Evolutionary conservation across 2,329 filamentous ascomycete species (phyloP), one percentile per base, ranked within the genome.

Genomic region (Hymenoscyphus fraxineus): DNA sequence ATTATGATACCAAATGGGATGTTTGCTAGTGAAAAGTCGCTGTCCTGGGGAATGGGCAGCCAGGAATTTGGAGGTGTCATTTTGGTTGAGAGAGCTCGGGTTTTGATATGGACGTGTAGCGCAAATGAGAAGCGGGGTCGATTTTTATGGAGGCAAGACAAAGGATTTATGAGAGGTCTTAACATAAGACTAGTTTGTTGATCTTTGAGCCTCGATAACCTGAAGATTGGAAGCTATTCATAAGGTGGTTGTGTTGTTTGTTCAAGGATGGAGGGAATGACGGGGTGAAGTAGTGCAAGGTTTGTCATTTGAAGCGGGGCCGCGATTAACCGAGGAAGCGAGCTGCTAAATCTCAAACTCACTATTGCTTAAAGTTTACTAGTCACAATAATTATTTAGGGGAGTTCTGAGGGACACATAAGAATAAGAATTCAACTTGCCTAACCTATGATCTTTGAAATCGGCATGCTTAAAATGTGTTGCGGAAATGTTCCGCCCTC

Each of bases 1-100:
- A 83, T 86, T 71, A 92, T 89, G 76, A 93, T 87, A 66, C 90
- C 90, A 72, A 93, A 92, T 1, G 90, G 90, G 61, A 93, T 86
- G 74, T 93, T 93, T 69, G 85, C 83, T 59, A 92, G 80, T 13
- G 89, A 91, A 77, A 93, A 93, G 72, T 75, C 67, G 57, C 70
- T 72, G 56, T 72, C 51, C 6, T 68, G 31, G 1, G 74, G 71
- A 27, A 76, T 73, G 9, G 68, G 51, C 10, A 76, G 64, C 74
- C 74, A 76, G 58, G 73, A 74, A 56, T 69, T 70, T 51, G 69
- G 68, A 39, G 73, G 67, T 27, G 72, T 66, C 74, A 75, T 75
- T 41, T 55, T 70, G 47, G 59, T 31, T n/a, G 60, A 60, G 62
- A 55, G 41, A 16, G 32, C 19, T 63, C 55, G 59, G 3, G 51